Percentiles rank a stretch among this genome's conserved stretches.
phyloP scores from a whole-genome alignment of 768 basidiomycete genomes.

The Trametes maxima region DNA sequence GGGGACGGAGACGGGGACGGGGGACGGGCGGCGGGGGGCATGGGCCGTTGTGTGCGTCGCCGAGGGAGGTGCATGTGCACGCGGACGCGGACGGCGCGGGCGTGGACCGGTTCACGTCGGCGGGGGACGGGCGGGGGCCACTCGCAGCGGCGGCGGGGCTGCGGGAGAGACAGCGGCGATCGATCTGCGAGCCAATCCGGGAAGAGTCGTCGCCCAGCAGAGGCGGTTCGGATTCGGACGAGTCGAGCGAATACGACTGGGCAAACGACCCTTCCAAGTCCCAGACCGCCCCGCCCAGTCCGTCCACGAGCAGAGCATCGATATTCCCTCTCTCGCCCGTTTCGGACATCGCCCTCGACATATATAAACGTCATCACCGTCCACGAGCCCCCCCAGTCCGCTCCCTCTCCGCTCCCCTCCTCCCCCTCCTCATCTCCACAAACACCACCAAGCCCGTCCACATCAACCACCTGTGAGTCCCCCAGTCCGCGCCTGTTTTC shows the following conservation, averaged over 20 bases:
- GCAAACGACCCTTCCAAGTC: not conserved
- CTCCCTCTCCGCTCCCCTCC: constrained; percentile 55
- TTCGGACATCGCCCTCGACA: constrained; percentile 35
- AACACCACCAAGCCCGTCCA: constrained; percentile 63
- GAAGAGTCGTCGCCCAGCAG: constrained; percentile 45
- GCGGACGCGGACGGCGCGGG: no score
- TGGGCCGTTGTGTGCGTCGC: no score
- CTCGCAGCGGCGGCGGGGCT: not conserved
- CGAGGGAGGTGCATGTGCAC: no score
- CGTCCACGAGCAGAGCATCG: constrained; percentile 12
- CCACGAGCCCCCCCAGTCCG: constrained; percentile 48
- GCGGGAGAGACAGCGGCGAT: constrained; percentile 25
- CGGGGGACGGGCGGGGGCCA: not conserved
- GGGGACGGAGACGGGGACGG: not conserved
- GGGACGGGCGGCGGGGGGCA: not conserved
- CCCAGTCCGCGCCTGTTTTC: no score
- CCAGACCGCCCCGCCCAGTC: constrained; percentile 34
- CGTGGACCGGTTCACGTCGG: not conserved
- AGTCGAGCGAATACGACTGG: constrained; percentile 17
- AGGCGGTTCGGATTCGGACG: constrained; percentile 2
- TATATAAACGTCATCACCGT: constrained; percentile 67
- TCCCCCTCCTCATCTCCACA: constrained; percentile 55
- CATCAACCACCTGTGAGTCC: constrained; percentile 43
- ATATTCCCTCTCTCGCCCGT: constrained; percentile 18
- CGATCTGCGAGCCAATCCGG: constrained; percentile 48